These are phyloP conservation scores for Neophaeococcomyces aloes DNA, from an alignment of 2,329 filamentous ascomycete genomes.

Conservation along the genomic window DNA sequence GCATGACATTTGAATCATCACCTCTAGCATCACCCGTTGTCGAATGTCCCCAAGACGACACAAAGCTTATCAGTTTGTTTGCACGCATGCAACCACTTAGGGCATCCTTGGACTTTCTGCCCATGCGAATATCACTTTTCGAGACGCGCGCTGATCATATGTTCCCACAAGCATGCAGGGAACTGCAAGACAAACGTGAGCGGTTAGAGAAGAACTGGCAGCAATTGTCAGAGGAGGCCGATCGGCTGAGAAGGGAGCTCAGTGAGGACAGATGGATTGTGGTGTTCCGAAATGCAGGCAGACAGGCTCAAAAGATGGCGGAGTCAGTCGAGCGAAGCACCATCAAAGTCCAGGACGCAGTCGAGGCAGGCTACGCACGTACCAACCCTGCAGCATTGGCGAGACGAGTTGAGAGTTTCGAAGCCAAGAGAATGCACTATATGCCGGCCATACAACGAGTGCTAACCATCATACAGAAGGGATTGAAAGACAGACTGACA, in stretches of 20 bases:
- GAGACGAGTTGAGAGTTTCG: slow-evolving; percentile 86
- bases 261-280: slow-evolving; percentile 94
- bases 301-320: slow-evolving; percentile 92
- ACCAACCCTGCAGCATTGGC: slow-evolving; percentile 58
- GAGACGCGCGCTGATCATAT: slow-evolving; percentile 62
- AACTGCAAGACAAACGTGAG: slow-evolving; percentile 64
- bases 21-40: slow-evolving; percentile 31
- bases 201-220: slow-evolving; percentile 76
- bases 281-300: slow-evolving; percentile 84
- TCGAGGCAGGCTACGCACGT: slow-evolving; percentile 64
- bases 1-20: slow-evolving; percentile 47
- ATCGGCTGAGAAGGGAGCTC: slow-evolving; percentile 76
- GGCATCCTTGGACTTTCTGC: slow-evolving; percentile 87
- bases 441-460: slow-evolving; percentile 87
- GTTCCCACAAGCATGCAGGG: slow-evolving; percentile 85
- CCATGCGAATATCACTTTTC: slow-evolving; percentile 86
- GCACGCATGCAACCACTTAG: slow-evolving; percentile 89
- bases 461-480: slow-evolving; percentile 83
- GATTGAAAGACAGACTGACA: slow-evolving; percentile 88
- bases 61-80: slow-evolving; percentile 77
- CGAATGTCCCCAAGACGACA: slow-evolving; percentile 63
- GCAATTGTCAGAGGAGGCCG: slow-evolving; percentile 80
- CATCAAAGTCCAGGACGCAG: slow-evolving; percentile 65
- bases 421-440: slow-evolving; percentile 90
- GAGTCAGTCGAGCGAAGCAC: slow-evolving; percentile 87